phyloP scores from a whole-genome alignment of 495 filamentous ascomycete species.

The Parathielavia appendiculata region DNA sequence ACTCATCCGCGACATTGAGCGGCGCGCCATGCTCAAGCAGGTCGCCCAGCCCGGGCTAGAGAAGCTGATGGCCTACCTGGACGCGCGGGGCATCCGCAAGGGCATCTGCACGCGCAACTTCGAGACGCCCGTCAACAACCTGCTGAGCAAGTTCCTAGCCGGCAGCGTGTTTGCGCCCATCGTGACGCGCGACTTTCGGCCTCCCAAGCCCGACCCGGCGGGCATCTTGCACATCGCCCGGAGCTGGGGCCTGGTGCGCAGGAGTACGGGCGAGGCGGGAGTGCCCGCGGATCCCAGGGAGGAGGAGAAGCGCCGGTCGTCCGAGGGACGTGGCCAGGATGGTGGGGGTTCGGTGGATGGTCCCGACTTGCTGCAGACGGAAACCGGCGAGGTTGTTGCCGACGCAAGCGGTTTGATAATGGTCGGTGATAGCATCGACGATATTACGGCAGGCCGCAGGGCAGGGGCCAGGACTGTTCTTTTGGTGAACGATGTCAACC shows the following conservation, averaged over 20 bases:
- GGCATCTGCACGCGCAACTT: constrained; percentile 95
- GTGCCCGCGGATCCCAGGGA: constrained; percentile 24
- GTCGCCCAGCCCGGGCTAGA: constrained; percentile 72
- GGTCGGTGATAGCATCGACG: constrained; percentile 88
- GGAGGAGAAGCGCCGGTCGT: constrained; percentile 17
- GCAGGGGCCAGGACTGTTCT: constrained; percentile 89
- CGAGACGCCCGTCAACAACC: constrained; percentile 60
- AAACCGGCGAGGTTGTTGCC: constrained; percentile 32
- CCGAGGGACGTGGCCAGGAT: constrained; percentile 16
- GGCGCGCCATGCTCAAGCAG: constrained; percentile 70
- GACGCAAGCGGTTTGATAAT: constrained; percentile 47
- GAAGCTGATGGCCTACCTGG: constrained; percentile 72
- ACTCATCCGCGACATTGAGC: constrained; percentile 72
- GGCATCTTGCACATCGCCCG: constrained; percentile 80
- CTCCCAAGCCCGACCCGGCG: constrained; percentile 83
- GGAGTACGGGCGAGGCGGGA: constrained; percentile 32
- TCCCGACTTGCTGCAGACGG: constrained; percentile 14
- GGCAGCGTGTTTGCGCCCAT: constrained; percentile 69
- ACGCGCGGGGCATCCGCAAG: constrained; percentile 59
- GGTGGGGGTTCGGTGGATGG: constrained; percentile 10
- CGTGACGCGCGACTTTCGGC: constrained; percentile 77
- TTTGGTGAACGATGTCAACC: constrained; percentile 75
- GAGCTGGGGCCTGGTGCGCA: constrained; percentile 60
- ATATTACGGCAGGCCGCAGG: constrained; percentile 80
- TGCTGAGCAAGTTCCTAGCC: constrained; percentile 68